phyloP scores from a whole-genome alignment of 768 basidiomycete species.

The Termitomyces heimii region DNA sequence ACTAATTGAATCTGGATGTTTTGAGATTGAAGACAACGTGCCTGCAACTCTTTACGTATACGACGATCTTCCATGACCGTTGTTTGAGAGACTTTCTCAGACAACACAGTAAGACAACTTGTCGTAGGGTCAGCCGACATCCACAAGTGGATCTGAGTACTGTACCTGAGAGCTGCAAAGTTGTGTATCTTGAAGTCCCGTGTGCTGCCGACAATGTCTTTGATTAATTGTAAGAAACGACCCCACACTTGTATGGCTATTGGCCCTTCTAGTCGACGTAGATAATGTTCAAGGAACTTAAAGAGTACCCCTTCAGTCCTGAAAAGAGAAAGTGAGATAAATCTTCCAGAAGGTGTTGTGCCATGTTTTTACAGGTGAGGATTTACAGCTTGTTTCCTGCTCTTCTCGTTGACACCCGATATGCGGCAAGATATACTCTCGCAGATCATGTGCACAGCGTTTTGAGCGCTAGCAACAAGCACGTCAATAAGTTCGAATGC shows the following conservation, averaged over 20 bases:
- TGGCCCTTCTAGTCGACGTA: conserved; percentile 80
- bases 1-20: not conserved
- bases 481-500: conserved; percentile 82
- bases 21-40: conserved; percentile 15
- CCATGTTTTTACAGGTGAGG: conserved; percentile 53
- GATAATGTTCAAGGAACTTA: conserved; percentile 84
- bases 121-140: not conserved
- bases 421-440: conserved; percentile 70
- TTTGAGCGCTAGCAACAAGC: conserved; percentile 80
- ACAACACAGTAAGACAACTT: conserved; percentile 73
- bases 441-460: conserved; percentile 82
- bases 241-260: conserved; percentile 91
- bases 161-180: conserved; percentile 68
- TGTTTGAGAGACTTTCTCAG: conserved; percentile 83
- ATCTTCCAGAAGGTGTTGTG: not conserved
- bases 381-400: conserved; percentile 54
- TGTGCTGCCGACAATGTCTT: conserved; percentile 63
- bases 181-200: conserved; percentile 67
- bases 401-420: conserved; percentile 48
- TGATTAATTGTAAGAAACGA: conserved; percentile 69
- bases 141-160: conserved; percentile 11
- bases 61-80: conserved; percentile 87
- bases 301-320: conserved; percentile 74
- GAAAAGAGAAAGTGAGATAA: conserved; percentile 4
- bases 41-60: conserved; percentile 86